Evolutionary conservation across 1,139 yeast species (phyloP).

Genomic region (Suhomyces ambrosiae): DNA sequence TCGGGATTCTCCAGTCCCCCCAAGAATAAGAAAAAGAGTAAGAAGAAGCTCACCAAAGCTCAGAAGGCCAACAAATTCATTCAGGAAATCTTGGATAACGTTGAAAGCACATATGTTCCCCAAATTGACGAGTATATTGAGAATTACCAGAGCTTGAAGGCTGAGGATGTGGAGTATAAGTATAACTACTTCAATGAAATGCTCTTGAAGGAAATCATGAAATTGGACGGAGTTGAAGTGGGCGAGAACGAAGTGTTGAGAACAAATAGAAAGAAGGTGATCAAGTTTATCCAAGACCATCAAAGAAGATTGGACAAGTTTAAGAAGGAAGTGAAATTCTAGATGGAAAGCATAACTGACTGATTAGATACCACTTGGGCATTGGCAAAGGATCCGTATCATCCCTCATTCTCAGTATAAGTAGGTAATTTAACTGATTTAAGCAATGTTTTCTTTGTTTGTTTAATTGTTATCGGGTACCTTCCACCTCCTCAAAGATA

Average conservation of each 20-base stretch:
- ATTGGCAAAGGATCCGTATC: too few relatives aligned
- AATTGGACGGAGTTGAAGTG: constrained; percentile 65
- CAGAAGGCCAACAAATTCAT: constrained; percentile 46
- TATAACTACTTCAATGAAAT: constrained; percentile 65
- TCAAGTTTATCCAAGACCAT: constrained; percentile 60
- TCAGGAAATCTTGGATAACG: constrained; percentile 44
- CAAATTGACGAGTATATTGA: constrained; percentile 45
- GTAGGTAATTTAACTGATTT: too few relatives aligned
- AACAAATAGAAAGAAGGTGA: constrained; percentile 57
- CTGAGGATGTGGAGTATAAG: constrained; percentile 49
- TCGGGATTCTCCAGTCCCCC: constrained; percentile 6
- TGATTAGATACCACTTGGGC: too few relatives aligned
- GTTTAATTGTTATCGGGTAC: too few relatives aligned
- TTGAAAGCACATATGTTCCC: constrained; percentile 47
- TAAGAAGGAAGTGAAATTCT: constrained; percentile 36
- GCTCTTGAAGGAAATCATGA: constrained; percentile 65
- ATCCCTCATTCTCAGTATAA: too few relatives aligned
- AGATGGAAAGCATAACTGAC: too few relatives aligned
- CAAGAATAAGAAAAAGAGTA: constrained; percentile 26
- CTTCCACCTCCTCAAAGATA: too few relatives aligned
- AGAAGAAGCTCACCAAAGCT: constrained; percentile 46
- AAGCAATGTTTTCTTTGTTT: too few relatives aligned
- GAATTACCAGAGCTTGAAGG: constrained; percentile 33
- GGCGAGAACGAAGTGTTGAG: constrained; percentile 53
- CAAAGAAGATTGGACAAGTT: constrained; percentile 61